phyloP scores from a whole-genome alignment of 2,329 filamentous ascomycete genomes.

The Aspergillus uvarum region DNA sequence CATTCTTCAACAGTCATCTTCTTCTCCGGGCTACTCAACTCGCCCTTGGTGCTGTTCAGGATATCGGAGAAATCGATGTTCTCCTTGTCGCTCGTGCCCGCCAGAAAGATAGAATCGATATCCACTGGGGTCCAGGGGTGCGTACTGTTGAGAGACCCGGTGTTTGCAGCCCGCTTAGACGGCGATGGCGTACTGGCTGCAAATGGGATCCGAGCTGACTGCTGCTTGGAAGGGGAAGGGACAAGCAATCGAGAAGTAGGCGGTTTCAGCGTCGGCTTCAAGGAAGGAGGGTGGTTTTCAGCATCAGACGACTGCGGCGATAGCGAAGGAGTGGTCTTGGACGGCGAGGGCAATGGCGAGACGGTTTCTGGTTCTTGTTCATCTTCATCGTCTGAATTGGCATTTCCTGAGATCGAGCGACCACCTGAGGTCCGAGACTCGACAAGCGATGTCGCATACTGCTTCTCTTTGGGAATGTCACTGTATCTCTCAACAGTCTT shows the following conservation, averaged over 20 bases:
- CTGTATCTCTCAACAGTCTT: slow-evolving; percentile 40
- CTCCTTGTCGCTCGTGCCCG: slow-evolving; percentile 44
- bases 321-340: slow-evolving; percentile 56
- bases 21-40: slow-evolving; percentile 74
- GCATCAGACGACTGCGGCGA: slow-evolving; percentile 77
- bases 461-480: slow-evolving; percentile 38
- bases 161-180: slow-evolving; percentile 57
- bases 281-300: slow-evolving; percentile 75
- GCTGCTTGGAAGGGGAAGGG: slow-evolving; percentile 35
- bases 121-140: slow-evolving; percentile 72
- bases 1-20: slow-evolving; percentile 92
- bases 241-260: slow-evolving; percentile 46
- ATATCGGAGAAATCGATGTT: slow-evolving; percentile 52
- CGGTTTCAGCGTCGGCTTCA: slow-evolving; percentile 63
- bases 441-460: slow-evolving; percentile 32
- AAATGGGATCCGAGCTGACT: slow-evolving; percentile 43
- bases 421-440: slow-evolving; percentile 25
- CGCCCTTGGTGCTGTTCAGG: slow-evolving; percentile 55
- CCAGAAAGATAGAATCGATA: slow-evolving; percentile 62
- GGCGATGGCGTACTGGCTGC: slow-evolving; percentile 55
- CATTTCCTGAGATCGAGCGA: slow-evolving; percentile 12
- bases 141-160: slow-evolving; percentile 54
- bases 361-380: slow-evolving; percentile 15
- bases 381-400: slow-evolving; percentile 13
- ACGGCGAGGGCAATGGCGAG: slow-evolving; percentile 37